Conservation (phyloP, 345 rosid species). For the Hevea brasiliensis region DNA sequence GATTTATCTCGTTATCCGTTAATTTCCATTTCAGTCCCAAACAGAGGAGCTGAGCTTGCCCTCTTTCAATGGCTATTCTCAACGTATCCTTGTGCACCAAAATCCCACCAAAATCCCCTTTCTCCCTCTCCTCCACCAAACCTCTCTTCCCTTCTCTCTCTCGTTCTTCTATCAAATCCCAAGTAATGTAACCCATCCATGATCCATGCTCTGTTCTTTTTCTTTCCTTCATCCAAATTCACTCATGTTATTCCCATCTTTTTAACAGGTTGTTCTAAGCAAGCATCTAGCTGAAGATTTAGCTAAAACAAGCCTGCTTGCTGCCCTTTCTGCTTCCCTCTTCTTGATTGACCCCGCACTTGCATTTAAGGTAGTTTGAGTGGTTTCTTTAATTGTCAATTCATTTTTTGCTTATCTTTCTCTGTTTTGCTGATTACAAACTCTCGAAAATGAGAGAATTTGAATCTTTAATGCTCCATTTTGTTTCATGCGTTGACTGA, state of each 20-base stretch:
- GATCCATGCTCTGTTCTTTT: not conserved
- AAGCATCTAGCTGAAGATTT: constrained; percentile 26
- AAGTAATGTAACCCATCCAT: constrained; percentile 15
- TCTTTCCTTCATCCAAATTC: not conserved
- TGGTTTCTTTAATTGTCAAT: not conserved
- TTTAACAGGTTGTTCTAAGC: constrained; percentile 13
- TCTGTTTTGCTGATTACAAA: not conserved
- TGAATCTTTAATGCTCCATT: not conserved
- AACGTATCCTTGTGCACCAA: constrained; percentile 45
- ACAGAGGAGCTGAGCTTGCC: not conserved
- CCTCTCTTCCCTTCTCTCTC: constrained; percentile 14
- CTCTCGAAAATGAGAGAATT: not conserved
- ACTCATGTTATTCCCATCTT: constrained; percentile 3
- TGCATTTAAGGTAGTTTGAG: constrained; percentile 59
- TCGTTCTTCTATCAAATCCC: constrained; percentile 15
- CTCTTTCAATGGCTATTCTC: constrained; percentile 47
- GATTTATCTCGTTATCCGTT: constrained; percentile 4
- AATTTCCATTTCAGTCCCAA: not conserved
- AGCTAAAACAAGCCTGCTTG: constrained; percentile 56
- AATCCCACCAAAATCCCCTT: constrained; percentile 33
- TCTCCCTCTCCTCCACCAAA: constrained; percentile 20
- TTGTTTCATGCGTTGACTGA: not conserved
- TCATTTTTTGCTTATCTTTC: not conserved
- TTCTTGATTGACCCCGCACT: constrained; percentile 78
- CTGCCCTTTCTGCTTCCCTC: constrained; percentile 63